Conservation (phyloP, 2,329 filamentous ascomycete genomes). For the Diaporthe citri region DNA sequence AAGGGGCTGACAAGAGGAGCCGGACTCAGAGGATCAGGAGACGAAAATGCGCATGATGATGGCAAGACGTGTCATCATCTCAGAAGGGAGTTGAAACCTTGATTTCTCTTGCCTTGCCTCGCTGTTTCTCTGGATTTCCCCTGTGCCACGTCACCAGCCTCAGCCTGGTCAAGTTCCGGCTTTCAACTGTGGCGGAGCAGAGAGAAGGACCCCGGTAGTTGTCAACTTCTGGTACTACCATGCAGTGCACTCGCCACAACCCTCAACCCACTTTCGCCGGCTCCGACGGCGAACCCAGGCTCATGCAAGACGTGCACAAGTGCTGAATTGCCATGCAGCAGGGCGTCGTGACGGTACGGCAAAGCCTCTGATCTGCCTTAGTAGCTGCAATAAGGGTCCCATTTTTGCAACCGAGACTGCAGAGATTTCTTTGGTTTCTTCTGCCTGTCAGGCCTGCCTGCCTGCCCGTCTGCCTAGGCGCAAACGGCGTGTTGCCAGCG, state of each 20-base stretch:
- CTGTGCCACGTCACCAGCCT: constrained; percentile 62
- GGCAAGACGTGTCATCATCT: constrained; percentile 17
- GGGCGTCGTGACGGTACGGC: constrained; percentile 6
- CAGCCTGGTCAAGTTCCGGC: constrained; percentile 43
- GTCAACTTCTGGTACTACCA: constrained; percentile 1
- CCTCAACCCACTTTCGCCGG: constrained; percentile 7
- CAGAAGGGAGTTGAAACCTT: not conserved
- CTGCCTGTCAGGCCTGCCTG: not conserved
- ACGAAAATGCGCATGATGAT: constrained; percentile 2
- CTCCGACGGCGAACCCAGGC: constrained; percentile 5
- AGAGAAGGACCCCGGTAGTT: constrained; percentile 4
- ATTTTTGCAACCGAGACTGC: constrained; percentile 9
- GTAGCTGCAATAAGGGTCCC: constrained; percentile 33
- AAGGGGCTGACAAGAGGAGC: not conserved
- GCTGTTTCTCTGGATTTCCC: constrained; percentile 32
- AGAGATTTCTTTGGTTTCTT: constrained; percentile 8
- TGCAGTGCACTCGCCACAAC: constrained; percentile 42
- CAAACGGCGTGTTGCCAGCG: constrained; percentile 29
- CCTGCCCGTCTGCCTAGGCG: constrained; percentile 6
- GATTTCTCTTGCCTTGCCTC: not conserved
- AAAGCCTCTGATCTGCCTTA: constrained; percentile 37
- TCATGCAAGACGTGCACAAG: constrained; percentile 35
- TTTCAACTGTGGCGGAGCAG: constrained; percentile 55
- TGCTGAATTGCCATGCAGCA: constrained; percentile 37
- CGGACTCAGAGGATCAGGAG: constrained; percentile 13